These are phyloP conservation scores for Sporodiniella umbellata DNA, from an alignment of 371 early-diverging fungal genomes.

Conservation along the genomic window DNA sequence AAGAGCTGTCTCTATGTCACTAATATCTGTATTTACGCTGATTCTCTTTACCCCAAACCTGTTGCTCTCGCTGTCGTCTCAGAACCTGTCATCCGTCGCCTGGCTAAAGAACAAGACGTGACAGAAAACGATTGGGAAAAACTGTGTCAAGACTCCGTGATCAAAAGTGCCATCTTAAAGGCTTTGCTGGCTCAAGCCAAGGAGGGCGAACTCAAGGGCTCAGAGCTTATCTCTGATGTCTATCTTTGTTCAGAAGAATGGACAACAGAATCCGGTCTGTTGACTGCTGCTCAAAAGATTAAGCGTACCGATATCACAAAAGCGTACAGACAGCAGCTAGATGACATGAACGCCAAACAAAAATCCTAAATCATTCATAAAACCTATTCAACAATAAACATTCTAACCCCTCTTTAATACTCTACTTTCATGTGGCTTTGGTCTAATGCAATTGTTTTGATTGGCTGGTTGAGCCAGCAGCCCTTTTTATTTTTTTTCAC, in stretches of 20 bases:
- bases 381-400: background rate
- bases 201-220: slow-evolving; percentile 60
- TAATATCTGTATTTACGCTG: slow-evolving; percentile 88
- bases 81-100: slow-evolving; percentile 44
- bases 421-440: no score
- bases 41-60: slow-evolving; percentile 61
- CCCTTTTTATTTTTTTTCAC: no score
- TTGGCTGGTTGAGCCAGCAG: no score
- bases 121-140: slow-evolving; percentile 26
- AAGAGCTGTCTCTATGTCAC: slow-evolving; percentile 71
- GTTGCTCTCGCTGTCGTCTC: slow-evolving; percentile 76
- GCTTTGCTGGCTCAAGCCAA: slow-evolving; percentile 44
- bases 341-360: slow-evolving; percentile 33
- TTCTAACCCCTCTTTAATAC: no score
- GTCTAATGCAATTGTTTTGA: no score
- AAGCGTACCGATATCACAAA: slow-evolving; percentile 75
- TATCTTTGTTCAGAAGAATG: slow-evolving; percentile 71
- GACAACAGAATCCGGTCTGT: slow-evolving; percentile 72
- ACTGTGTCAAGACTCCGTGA: slow-evolving; percentile 18
- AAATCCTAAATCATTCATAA: slow-evolving; percentile 5
- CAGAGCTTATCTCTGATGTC: slow-evolving; percentile 69
- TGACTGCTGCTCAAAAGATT: slow-evolving; percentile 91
- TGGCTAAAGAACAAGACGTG: slow-evolving; percentile 26
- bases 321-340: slow-evolving; percentile 56
- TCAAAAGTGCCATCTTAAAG: slow-evolving; percentile 21